Percentiles rank a stretch among this genome's conserved stretches.
Evolutionary conservation across 2,329 filamentous ascomycete species (phyloP).

Genomic region (Xylariaceae sp.): DNA sequence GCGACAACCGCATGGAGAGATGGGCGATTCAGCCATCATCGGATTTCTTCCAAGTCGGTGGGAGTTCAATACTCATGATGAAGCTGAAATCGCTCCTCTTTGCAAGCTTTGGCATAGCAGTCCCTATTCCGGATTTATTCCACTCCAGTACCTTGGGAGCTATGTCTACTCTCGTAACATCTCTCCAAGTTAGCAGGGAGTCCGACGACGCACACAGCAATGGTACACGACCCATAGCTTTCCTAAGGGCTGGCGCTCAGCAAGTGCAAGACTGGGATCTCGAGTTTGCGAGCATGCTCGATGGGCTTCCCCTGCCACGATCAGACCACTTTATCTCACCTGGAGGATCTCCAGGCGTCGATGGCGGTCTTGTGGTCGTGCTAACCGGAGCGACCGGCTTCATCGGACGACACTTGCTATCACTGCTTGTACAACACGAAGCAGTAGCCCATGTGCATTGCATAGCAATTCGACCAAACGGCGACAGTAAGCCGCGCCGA

Average conservation of each 20-base stretch:
- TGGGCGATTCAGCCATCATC: slow-evolving; percentile 5
- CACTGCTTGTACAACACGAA: not conserved
- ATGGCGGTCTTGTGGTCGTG: slow-evolving; percentile 8
- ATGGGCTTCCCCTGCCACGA: not conserved
- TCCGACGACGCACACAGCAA: not conserved
- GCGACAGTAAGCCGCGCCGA: not conserved
- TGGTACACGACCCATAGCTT: no score
- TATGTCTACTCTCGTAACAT: slow-evolving; percentile 16
- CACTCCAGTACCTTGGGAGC: slow-evolving; percentile 10
- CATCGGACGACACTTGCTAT: slow-evolving; percentile 10
- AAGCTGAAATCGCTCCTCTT: slow-evolving; percentile 11
- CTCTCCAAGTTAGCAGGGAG: no score
- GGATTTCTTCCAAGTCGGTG: slow-evolving; percentile 23
- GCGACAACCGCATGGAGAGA: not conserved
- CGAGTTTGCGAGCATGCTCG: slow-evolving; percentile 12
- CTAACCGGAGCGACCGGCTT: slow-evolving; percentile 19
- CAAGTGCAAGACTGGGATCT: slow-evolving; percentile 17
- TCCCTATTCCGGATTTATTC: slow-evolving; percentile 14
- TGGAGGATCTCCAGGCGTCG: not conserved
- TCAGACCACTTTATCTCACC: no score
- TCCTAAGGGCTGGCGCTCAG: no score
- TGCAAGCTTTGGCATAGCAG: slow-evolving; percentile 1
- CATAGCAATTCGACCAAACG: slow-evolving; percentile 13
- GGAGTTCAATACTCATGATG: slow-evolving; percentile 19
- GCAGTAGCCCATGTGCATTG: slow-evolving; percentile 16